Evolutionary conservation across 345 rosid genomes (phyloP).

Genomic region (Hibiscus syriacus): DNA sequence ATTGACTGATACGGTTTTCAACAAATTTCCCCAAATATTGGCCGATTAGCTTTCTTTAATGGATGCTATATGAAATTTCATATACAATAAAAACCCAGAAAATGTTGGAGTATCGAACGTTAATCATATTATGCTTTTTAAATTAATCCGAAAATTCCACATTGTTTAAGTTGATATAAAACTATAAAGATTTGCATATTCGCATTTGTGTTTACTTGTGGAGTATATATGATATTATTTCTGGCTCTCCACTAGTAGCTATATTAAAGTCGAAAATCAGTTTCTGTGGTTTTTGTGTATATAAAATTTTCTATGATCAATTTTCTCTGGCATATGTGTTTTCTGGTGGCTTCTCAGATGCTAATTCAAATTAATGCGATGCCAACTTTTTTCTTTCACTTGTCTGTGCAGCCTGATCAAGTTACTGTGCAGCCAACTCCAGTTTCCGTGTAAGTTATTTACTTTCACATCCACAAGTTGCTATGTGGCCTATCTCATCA

Average conservation of each 20-base stretch:
- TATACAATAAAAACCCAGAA: too few relatives aligned
- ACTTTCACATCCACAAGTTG: slow-evolving; percentile 4
- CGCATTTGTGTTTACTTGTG: background rate
- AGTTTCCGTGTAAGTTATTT: slow-evolving; percentile 66
- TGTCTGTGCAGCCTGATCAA: slow-evolving; percentile 59
- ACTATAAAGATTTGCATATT: background rate
- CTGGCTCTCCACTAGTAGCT: background rate
- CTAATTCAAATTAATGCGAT: slow-evolving; percentile 9
- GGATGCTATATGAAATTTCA: background rate
- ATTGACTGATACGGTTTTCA: background rate
- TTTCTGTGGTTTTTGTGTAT: background rate
- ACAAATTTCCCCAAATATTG: background rate
- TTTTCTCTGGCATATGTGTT: background rate
- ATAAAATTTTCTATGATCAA: background rate
- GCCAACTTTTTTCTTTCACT: slow-evolving; percentile 16
- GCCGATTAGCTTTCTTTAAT: background rate
- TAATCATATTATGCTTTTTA: too few relatives aligned
- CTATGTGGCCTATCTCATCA: background rate
- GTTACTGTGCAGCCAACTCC: slow-evolving; percentile 67
- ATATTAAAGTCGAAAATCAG: background rate
- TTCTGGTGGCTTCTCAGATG: background rate
- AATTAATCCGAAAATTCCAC: background rate
- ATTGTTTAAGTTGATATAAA: background rate
- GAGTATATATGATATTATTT: background rate
- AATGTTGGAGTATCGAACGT: too few relatives aligned